Evolutionary conservation across 371 early-diverging fungal genomes (phyloP).

Genomic region (Dinochytrium kinnereticum): DNA sequence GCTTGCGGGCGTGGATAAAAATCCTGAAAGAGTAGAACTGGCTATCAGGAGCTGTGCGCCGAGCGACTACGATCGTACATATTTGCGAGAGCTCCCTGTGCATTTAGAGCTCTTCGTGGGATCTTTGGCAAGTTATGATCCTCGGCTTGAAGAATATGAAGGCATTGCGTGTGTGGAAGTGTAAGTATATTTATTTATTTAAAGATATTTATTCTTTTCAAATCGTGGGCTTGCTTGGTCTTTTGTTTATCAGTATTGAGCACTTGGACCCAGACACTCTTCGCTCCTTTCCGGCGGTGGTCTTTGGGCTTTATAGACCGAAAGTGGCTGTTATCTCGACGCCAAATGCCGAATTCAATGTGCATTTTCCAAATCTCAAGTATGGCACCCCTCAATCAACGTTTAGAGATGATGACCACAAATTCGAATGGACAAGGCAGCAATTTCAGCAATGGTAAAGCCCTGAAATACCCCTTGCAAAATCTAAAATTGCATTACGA

Average conservation of each 20-base stretch:
- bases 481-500: constrained; percentile 6
- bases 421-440: constrained; percentile 90
- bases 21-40: constrained; percentile 18
- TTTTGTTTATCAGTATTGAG: background rate
- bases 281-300: background rate
- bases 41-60: constrained; percentile 32
- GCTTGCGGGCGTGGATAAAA: constrained; percentile 46
- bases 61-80: constrained; percentile 28
- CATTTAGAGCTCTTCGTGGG: constrained; percentile 30
- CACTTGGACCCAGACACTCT: background rate
- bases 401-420: constrained; percentile 86
- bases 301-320: constrained; percentile 71
- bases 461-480: background rate
- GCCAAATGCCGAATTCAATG: constrained; percentile 88
- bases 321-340: constrained; percentile 48
- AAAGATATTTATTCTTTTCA: constrained; percentile 62
- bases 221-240: no score
- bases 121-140: constrained; percentile 33
- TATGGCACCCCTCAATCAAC: constrained; percentile 71
- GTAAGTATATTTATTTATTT: constrained; percentile 72
- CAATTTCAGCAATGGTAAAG: constrained; percentile 80
- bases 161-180: constrained; percentile 48
- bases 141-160: constrained; percentile 37
- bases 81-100: constrained; percentile 33
- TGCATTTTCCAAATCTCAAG: constrained; percentile 73